Evolutionary conservation across 169 alveolate species (phyloP).

Genomic region (Plasmodium cynomolgi): DNA sequence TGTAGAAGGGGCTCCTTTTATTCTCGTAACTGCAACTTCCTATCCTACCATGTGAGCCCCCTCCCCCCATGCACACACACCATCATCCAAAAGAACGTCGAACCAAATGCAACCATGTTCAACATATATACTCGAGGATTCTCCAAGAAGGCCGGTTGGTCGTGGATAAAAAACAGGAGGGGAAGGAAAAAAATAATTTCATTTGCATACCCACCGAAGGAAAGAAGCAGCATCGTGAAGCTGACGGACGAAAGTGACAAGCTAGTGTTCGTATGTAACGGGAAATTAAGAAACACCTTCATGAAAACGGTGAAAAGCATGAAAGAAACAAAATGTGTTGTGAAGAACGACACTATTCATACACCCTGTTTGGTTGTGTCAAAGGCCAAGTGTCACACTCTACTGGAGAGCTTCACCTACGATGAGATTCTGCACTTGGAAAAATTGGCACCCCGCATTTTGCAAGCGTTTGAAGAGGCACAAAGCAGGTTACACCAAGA

Average conservation of each 20-base stretch:
- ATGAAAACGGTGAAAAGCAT: constrained; percentile 48
- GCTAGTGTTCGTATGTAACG: constrained; percentile 71
- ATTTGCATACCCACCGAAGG: constrained; percentile 68
- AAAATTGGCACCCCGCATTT: constrained; percentile 29
- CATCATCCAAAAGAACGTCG: background rate
- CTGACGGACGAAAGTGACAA: constrained; percentile 72
- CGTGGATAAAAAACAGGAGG: constrained; percentile 74
- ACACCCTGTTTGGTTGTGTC: constrained; percentile 73
- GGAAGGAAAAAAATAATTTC: constrained; percentile 74
- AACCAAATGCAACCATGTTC: constrained; percentile 26
- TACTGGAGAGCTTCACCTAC: constrained; percentile 66
- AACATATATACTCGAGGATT: constrained; percentile 38
- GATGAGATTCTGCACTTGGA: constrained; percentile 75
- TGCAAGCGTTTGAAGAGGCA: constrained; percentile 70
- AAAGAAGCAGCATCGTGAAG: constrained; percentile 71
- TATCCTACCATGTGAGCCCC: background rate
- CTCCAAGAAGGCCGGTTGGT: constrained; percentile 77
- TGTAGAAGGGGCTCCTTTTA: background rate
- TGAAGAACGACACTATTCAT: constrained; percentile 40
- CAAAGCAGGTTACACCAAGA: constrained; percentile 30
- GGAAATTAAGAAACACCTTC: constrained; percentile 63
- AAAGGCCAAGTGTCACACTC: constrained; percentile 75
- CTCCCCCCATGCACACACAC: background rate
- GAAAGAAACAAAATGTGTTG: constrained; percentile 75
- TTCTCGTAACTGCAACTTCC: background rate